Evolutionary conservation across 2,329 filamentous ascomycete genomes (phyloP), one percentile per base, ranked within the genome.

Genomic region (Sporothrix sp.): DNA sequence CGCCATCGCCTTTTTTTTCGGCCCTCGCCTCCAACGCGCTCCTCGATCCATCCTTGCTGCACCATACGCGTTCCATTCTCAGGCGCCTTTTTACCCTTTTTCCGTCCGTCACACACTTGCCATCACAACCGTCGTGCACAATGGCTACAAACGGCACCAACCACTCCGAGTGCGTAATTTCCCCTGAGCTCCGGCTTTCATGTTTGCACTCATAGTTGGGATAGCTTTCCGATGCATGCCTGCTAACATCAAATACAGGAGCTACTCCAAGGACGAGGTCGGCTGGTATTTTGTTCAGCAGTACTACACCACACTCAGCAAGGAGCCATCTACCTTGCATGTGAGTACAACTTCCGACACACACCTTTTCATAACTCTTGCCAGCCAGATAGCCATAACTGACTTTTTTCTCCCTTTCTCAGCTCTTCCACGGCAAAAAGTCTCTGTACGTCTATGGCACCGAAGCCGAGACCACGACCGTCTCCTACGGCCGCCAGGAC

Each of bases 231-330:
- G n/a, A n/a, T n/a, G n/a, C n/a, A n/a, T n/a, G n/a, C n/a, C n/a
- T 39, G 9, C 48, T 51, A 36, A 50, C 44, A 28, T 9, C 61
- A 51, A 70, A 66, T 61, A 20, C 43, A 71, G 64, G 63, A 73
- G 77, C 60, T 70, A 81, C 36, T 74, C 76, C 61, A 96, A 95
- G 74, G 89, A 95, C 67, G 88, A 97, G 73, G 89, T 98, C 59
- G 93, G 89, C 69, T 98, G 93, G 93, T 97, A 91, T 73, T 98
- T 98, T 61, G 93, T 98, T 53, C 90, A 97, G 78, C 89, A 95
- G 70, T 98, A 96, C 76, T 98, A 98, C 73, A 97, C 87, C 60
- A 98, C 89, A 56, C 73, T 98, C 64, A 96, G 90, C 81, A 90
- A 91, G 71, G 86, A 75, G 58, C 90, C 93, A 20, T 89, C 95